Percentiles rank a stretch among this genome's conserved stretches.
These are phyloP conservation scores for Mercurialis annua DNA, from an alignment of 345 rosid genomes.

Conservation along the genomic window DNA sequence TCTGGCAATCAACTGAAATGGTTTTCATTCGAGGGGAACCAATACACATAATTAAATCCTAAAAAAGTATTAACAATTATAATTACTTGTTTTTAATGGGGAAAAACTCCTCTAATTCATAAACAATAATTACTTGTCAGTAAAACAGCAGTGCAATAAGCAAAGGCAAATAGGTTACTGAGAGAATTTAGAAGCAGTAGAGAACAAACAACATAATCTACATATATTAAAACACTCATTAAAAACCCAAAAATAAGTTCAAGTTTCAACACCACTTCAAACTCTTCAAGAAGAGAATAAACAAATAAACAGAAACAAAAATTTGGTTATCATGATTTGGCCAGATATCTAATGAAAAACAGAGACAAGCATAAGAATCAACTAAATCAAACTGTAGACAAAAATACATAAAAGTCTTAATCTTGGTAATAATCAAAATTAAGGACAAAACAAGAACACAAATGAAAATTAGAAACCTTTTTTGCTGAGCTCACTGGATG, in stretches of 20 bases:
- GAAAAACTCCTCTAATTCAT: not conserved
- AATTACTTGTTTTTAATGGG: not conserved
- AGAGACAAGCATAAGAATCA: not conserved
- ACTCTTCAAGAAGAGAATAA: not conserved
- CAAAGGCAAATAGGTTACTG: not conserved
- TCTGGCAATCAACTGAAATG: too few relatives aligned
- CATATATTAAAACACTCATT: not conserved
- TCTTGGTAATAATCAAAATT: not conserved
- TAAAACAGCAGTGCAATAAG: not conserved
- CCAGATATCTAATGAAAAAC: not conserved
- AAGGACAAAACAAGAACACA: not conserved
- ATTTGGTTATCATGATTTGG: not conserved
- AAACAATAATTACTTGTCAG: not conserved
- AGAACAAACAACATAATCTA: not conserved
- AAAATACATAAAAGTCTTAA: not conserved
- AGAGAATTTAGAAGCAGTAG: not conserved
- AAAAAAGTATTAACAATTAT: not conserved
- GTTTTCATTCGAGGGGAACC: too few relatives aligned
- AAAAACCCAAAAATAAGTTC: not conserved
- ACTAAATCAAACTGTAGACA: not conserved
- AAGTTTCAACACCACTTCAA: not conserved
- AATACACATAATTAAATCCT: not conserved
- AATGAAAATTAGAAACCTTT: conserved; percentile 39
- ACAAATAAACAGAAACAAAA: not conserved
- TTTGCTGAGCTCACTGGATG: conserved; percentile 60